Base-by-base conservation (phyloP, 2,329 filamentous ascomycete genomes). In the Stenocarpella maydis region DNA sequence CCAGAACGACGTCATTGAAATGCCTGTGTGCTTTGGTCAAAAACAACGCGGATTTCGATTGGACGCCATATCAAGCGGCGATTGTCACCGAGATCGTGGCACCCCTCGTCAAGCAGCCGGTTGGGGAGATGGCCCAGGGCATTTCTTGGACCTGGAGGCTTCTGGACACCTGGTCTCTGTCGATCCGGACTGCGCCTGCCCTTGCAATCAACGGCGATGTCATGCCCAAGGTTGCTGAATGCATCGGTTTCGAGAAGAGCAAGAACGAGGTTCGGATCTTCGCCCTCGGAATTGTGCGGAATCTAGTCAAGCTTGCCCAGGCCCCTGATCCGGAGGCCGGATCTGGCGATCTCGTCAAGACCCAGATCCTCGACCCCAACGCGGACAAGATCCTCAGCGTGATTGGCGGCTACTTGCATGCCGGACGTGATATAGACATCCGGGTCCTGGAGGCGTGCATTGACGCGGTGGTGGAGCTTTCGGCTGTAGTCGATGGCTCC, bases 121-220 rank as follows among this genome's bases (percentile, higher is more conserved):
- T 94, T 0, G 84, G 88, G 6, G 96, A 99, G 81, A 97, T 93
- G 52, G 92, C 94, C 0, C 95, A 99, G 77, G 93, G 94, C 17
- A 85, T 98, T 9, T 98, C 96, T 3, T 92, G 91, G 19, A 87
- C 94, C 49, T 86, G 98, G 71, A 90, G 91, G 72, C 84, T 99
- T 6, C 89, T 99, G 72, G 90, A 89, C 4, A 92, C 92, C 1
- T 97, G 95, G 92, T 91, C 93, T 4, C 87, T 87, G 69, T 86
- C 91, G 26, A 84, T 88, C 0, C 86, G 85, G 71, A 91, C 90
- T 1, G 90, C 91, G 1, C 77, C 90, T 8, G 93, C 96, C 74
- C 84, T 99, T 9, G 78, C 79, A 4, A 78, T 84, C 45, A 87
- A 91, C 15, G 79, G 86, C 9, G 87, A 90, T 19, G 83, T 95